A percentile compares a stretch with the other conserved stretches of the same genome.
Evolutionary conservation across 1,139 yeast genomes (phyloP).

Genomic region (Tardiomyces digboiensis): DNA sequence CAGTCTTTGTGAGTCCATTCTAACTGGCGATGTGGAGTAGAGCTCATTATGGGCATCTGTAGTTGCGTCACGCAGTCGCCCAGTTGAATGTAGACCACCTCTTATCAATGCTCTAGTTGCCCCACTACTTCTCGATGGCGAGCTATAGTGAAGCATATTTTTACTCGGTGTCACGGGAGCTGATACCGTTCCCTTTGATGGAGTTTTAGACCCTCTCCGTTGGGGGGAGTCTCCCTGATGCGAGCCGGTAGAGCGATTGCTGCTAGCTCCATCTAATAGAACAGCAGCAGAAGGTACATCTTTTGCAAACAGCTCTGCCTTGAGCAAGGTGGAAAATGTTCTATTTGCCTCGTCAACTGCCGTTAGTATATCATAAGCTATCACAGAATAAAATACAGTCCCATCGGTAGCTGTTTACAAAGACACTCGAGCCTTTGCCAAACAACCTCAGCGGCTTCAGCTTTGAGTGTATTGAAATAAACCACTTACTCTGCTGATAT

Average conservation of each 20-base stretch:
- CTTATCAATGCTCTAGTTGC: neutral
- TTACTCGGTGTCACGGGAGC: conserved; percentile 32
- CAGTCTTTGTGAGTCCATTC: conserved; percentile 77
- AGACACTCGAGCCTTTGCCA: no score
- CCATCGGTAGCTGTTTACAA: no score
- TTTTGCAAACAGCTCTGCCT: conserved; percentile 89
- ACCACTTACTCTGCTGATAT: conserved; percentile 31
- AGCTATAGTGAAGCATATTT: conserved; percentile 21
- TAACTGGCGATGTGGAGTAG: conserved; percentile 77
- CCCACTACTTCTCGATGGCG: conserved; percentile 13
- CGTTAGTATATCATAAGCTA: conserved; percentile 2
- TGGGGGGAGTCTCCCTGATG: neutral
- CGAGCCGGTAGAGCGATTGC: conserved; percentile 3
- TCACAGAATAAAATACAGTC: no score
- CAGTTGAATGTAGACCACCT: neutral
- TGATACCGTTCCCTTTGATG: conserved; percentile 22
- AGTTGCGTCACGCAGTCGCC: conserved; percentile 3
- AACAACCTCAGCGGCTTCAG: no score
- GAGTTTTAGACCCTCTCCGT: conserved; percentile 7
- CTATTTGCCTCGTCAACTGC: conserved; percentile 72
- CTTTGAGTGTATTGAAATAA: no score
- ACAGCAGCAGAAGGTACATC: conserved; percentile 47
- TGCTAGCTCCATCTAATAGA: neutral
- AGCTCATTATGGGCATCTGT: conserved; percentile 35
- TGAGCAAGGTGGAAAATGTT: conserved; percentile 76